Conservation (phyloP, 768 basidiomycete species). For the Amanita thiersii region DNA sequence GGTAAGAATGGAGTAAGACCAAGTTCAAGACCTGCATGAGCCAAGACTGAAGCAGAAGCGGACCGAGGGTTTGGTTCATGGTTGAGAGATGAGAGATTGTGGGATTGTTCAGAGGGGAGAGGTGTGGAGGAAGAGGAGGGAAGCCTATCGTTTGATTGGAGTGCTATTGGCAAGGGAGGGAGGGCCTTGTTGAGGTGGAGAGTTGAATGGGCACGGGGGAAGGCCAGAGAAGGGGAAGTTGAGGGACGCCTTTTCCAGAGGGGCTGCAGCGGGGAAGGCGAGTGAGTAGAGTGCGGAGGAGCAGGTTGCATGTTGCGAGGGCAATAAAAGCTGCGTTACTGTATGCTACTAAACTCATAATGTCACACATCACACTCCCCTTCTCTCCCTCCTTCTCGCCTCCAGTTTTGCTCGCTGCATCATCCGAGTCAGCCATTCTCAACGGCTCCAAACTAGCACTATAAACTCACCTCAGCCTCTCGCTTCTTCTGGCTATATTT, state of each 20-base stretch:
- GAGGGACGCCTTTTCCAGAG: conserved; percentile 11
- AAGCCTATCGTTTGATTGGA: neutral
- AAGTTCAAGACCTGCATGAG: conserved; percentile 50
- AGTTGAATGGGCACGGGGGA: neutral
- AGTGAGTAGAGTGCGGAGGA: conserved; percentile 6
- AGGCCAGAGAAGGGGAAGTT: conserved; percentile 1
- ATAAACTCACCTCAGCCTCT: conserved; percentile 60
- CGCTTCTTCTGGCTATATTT: conserved; percentile 79
- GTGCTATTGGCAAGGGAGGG: conserved; percentile 15
- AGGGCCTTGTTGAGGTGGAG: conserved; percentile 13
- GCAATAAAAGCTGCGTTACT: neutral
- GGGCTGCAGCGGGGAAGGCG: conserved; percentile 11
- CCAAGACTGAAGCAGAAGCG: conserved; percentile 34
- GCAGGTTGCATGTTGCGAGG: no score
- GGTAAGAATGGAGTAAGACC: conserved; percentile 51
- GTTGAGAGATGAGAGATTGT: neutral
- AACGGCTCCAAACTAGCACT: neutral
- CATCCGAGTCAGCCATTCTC: neutral
- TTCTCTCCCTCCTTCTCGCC: conserved; percentile 48
- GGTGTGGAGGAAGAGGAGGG: neutral
- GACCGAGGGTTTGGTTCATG: conserved; percentile 11
- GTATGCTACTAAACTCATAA: neutral
- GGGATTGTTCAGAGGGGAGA: no score
- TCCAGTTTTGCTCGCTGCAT: conserved; percentile 54
- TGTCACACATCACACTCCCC: conserved; percentile 35